Conservation (phyloP, 345 rosid genomes). For the Syzygium grande region DNA sequence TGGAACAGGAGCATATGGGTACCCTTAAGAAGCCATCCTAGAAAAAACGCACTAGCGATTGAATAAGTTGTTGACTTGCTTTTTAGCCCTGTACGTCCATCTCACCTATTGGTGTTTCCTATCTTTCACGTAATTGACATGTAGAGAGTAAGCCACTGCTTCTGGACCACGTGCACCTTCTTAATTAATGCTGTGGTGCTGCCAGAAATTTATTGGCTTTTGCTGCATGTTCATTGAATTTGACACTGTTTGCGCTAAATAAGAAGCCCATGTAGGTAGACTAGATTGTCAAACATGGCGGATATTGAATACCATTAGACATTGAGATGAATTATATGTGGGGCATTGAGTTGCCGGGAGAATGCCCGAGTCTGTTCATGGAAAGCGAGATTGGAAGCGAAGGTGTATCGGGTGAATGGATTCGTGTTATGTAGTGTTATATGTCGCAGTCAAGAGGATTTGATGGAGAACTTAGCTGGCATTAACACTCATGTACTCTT, state of each 20-base stretch:
- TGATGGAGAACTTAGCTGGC: background rate
- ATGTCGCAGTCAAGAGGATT: background rate
- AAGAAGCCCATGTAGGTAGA: background rate
- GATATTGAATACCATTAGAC: background rate
- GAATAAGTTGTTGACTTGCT: background rate
- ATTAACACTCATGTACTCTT: accelerated
- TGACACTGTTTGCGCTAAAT: background rate
- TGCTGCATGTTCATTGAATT: background rate
- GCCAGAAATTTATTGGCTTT: background rate
- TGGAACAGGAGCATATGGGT: background rate
- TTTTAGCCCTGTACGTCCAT: background rate
- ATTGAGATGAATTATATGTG: background rate
- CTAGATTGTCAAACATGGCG: background rate
- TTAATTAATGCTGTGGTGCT: background rate
- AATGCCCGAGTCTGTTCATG: background rate
- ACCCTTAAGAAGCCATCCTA: background rate
- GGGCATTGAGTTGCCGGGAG: background rate
- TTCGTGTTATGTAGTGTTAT: background rate
- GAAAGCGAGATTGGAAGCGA: background rate
- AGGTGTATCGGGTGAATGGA: background rate
- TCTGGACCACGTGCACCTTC: background rate
- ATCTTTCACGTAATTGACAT: background rate
- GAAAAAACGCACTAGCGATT: background rate
- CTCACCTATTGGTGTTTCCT: background rate
- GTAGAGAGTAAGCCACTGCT: background rate